A percentile compares a stretch with the other conserved stretches of the same genome.
Evolutionary conservation across 2,329 filamentous ascomycete genomes (phyloP).

Genomic region (Ceratocystiopsis minuta): DNA sequence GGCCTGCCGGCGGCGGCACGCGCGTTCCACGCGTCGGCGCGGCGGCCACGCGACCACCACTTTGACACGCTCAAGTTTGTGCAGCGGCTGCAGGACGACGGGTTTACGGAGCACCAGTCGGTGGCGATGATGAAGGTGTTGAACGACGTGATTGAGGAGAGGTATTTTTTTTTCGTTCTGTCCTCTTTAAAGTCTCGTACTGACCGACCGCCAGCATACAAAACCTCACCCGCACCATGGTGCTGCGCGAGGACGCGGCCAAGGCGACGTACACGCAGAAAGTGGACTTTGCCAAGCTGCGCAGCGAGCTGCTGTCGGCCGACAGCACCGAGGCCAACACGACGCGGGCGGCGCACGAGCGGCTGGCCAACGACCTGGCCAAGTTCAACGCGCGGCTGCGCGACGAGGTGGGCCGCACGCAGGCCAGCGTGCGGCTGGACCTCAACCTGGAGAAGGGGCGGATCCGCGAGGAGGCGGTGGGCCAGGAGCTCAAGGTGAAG

Average conservation of each 20-base stretch:
- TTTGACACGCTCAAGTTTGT: constrained; percentile 98
- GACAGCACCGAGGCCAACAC: constrained; percentile 83
- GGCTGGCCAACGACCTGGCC: constrained; percentile 81
- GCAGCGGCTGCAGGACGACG: constrained; percentile 71
- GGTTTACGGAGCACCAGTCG: constrained; percentile 87
- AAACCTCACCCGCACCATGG: constrained; percentile 94
- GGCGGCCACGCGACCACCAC: constrained; percentile 60
- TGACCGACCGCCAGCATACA: constrained; percentile 47
- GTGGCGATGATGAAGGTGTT: constrained; percentile 98
- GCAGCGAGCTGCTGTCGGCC: constrained; percentile 79
- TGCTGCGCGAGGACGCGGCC: constrained; percentile 80
- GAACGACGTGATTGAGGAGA: constrained; percentile 93
- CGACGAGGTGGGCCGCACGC: constrained; percentile 87
- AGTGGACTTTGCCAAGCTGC: constrained; percentile 93
- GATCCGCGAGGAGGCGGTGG: constrained; percentile 88
- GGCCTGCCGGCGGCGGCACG: background rate
- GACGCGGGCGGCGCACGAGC: constrained; percentile 78
- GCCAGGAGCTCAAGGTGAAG: constrained; percentile 94
- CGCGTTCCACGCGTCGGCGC: constrained; percentile 49
- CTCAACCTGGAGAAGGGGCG: constrained; percentile 92
- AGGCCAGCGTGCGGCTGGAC: constrained; percentile 81
- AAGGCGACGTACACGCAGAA: constrained; percentile 72
- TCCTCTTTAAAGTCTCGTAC: constrained; percentile 3
- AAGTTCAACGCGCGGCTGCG: constrained; percentile 79
- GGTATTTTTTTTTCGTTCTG: constrained; percentile 22